Percentiles rank a stretch among this genome's conserved stretches.
phyloP scores from a whole-genome alignment of 768 basidiomycete genomes.

The Coprinopsis sp. region DNA sequence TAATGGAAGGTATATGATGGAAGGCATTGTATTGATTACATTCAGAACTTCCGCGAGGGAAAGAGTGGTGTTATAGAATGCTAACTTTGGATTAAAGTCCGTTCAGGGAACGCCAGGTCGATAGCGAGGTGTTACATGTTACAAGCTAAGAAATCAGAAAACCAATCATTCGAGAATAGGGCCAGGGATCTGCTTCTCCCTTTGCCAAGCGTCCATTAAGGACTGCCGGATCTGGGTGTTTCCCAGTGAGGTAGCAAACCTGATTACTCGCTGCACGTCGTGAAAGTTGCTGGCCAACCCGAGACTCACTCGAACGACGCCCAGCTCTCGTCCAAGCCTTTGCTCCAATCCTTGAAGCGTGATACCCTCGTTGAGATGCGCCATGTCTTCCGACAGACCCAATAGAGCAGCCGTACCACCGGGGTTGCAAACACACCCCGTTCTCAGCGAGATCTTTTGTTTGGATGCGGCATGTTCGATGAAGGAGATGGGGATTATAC shows the following conservation, averaged over 20 bases:
- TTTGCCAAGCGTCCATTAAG: conserved; percentile 16
- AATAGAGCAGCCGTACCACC: conserved; percentile 74
- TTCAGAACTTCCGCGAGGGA: background rate
- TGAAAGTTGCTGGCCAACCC: conserved; percentile 77
- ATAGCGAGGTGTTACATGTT: background rate
- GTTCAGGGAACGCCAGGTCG: too few species aligned
- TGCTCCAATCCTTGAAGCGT: conserved; percentile 60
- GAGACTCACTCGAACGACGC: conserved; percentile 72
- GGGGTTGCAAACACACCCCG: conserved; percentile 87
- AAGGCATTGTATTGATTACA: too few species aligned
- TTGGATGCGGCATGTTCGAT: conserved; percentile 64
- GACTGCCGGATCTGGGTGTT: conserved; percentile 17
- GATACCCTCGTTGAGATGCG: conserved; percentile 50
- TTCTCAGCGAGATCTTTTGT: conserved; percentile 68
- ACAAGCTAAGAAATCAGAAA: background rate
- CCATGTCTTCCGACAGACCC: conserved; percentile 63
- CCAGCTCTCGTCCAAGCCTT: conserved; percentile 61
- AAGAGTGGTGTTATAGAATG: background rate
- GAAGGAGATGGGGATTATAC: conserved; percentile 68
- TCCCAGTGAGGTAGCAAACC: conserved; percentile 44
- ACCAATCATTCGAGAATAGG: background rate
- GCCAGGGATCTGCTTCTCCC: background rate
- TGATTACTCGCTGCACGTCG: conserved; percentile 60
- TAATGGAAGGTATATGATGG: too few species aligned
- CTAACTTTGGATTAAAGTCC: too few species aligned